A percentile compares a stretch with the other conserved stretches of the same genome.
phyloP scores from a whole-genome alignment of 345 rosid genomes.

The Syzygium grande region DNA sequence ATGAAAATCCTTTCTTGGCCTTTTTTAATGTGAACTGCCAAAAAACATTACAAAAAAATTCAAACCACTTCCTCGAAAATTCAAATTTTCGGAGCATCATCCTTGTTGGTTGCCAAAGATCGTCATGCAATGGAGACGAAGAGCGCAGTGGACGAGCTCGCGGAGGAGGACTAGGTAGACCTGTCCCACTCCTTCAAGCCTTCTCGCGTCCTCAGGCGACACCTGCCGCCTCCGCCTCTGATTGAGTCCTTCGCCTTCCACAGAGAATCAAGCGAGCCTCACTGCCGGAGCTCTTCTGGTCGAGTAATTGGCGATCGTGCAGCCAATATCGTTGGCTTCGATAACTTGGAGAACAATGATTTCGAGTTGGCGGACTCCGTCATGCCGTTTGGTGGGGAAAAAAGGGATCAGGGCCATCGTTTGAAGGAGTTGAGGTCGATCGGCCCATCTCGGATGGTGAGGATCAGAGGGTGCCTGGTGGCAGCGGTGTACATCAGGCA shows the following conservation, averaged over 20 bases:
- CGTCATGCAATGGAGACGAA: neutral
- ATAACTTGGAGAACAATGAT: slow-evolving; percentile 38
- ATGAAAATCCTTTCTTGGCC: neutral
- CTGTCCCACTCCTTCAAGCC: slow-evolving; percentile 67
- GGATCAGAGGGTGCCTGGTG: slow-evolving; percentile 56
- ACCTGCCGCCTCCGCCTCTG: slow-evolving; percentile 29
- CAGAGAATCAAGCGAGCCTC: slow-evolving; percentile 9
- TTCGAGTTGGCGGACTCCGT: slow-evolving; percentile 5
- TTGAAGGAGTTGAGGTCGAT: slow-evolving; percentile 45
- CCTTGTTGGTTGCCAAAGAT: neutral
- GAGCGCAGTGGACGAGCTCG: slow-evolving; percentile 34
- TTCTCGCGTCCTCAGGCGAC: slow-evolving; percentile 54
- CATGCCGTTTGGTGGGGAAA: neutral
- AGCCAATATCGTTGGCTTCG: slow-evolving; percentile 18
- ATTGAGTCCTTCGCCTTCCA: slow-evolving; percentile 69
- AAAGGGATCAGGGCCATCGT: slow-evolving; percentile 38
- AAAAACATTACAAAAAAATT: too few species aligned
- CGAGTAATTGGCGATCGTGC: slow-evolving; percentile 32
- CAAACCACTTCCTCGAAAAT: too few species aligned
- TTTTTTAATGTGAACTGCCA: too few species aligned
- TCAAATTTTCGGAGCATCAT: too few species aligned
- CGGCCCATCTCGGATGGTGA: slow-evolving; percentile 64
- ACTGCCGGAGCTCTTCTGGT: neutral
- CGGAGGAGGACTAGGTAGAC: slow-evolving; percentile 67
- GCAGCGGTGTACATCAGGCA: slow-evolving; percentile 41